These are phyloP conservation scores for Termitomyces sp. DNA, from an alignment of 768 basidiomycete genomes.

Conservation along the genomic window DNA sequence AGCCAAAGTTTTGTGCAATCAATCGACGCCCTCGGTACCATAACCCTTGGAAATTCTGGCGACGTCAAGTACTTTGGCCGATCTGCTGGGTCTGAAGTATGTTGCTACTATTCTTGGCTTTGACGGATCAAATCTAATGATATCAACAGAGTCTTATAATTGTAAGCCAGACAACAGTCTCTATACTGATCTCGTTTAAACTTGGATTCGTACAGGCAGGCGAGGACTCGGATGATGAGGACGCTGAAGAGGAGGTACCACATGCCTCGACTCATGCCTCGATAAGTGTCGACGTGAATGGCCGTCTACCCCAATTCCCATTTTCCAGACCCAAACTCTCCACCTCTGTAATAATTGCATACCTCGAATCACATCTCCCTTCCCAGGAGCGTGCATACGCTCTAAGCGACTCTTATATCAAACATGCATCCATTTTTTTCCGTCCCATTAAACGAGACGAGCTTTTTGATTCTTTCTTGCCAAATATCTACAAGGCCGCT, in stretches of 20 bases:
- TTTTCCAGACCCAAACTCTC: conserved; percentile 29
- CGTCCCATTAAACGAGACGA: conserved; percentile 46
- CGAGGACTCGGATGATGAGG: conserved; percentile 23
- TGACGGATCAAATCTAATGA: not conserved
- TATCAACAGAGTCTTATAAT: conserved; percentile 35
- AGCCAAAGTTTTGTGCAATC: conserved; percentile 27
- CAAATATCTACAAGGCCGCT: conserved; percentile 31
- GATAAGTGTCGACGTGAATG: conserved; percentile 28
- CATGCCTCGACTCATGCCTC: conserved; percentile 5
- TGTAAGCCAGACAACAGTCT: conserved; percentile 15
- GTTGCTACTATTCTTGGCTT: conserved; percentile 1
- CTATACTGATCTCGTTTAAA: not conserved
- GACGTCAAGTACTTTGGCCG: conserved; percentile 61
- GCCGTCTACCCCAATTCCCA: conserved; percentile 36
- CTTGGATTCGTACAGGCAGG: conserved; percentile 19
- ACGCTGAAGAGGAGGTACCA: conserved; percentile 14
- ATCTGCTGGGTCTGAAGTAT: conserved; percentile 58
- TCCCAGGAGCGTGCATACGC: conserved; percentile 33
- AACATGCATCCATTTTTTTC: conserved; percentile 46
- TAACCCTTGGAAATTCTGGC: conserved; percentile 57
- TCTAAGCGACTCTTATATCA: conserved; percentile 37
- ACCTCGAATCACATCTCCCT: conserved; percentile 39
- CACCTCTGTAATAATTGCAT: conserved; percentile 23
- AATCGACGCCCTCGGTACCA: conserved; percentile 58
- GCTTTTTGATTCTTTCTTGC: conserved; percentile 33